Evolutionary conservation across 768 basidiomycete species (phyloP), one percentile per base, ranked within the genome.

Genomic region (Psilocybe cyanescens): DNA sequence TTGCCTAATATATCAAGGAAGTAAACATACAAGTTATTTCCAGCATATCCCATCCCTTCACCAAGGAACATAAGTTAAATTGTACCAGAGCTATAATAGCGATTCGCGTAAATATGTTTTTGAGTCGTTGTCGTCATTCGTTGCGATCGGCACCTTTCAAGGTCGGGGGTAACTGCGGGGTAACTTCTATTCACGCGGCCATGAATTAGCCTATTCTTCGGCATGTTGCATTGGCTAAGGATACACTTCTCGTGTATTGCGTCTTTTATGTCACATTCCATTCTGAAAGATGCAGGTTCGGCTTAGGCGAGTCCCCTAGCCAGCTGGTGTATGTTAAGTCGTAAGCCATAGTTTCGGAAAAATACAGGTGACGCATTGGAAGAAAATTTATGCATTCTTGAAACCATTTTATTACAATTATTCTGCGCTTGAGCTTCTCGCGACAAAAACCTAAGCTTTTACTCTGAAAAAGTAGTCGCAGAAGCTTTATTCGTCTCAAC

Each of bases 121-220:
- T 47, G 46, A 24, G 28, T 11, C 17, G 11, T 51, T 28, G 28
- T 30, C 50, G 30, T n/a, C 24, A 30, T 51, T 51, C 50, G 16
- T n/a, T n/a, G 0, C 41, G 7, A 33, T 33, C 50, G 31, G 31
- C 3, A 17, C 4, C 14, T 31, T 33, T 53, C 5, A 17, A n/a
- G 14, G n/a, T n/a, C 11, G 33, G 16, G 51, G 51, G 31, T 37
- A 53, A 53, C 16, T 17, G 17, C 51, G 51, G 51, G 51, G 33
- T 33, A 35, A 53, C 51, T 33, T 53, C 16, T 53, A 35, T 33
- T 7, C 51, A 53, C 33, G 51, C 16, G 51, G 29, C 5, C 33
- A 33, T 12, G 33, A 24, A 53, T 35, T 31, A 53, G 51, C 31
- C 51, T 16, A 35, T 53, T 53, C 51, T 53, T 53, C 51, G 51